Conservation (phyloP, 192 early-diverging fungal species). For the Backusella morwellensis region DNA sequence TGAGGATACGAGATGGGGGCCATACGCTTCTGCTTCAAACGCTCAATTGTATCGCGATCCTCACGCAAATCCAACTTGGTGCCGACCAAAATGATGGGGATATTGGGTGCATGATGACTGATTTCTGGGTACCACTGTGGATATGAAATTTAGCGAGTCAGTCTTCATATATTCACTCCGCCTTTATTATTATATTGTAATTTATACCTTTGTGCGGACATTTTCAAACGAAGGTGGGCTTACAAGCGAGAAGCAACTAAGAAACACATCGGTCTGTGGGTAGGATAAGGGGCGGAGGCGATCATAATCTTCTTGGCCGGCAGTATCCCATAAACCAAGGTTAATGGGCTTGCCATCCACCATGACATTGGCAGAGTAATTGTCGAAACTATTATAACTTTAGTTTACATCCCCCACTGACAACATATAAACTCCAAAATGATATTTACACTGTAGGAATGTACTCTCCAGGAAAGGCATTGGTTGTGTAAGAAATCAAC, state of each 20-base stretch:
- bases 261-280: slow-evolving; percentile 68
- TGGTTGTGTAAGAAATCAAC: slow-evolving; percentile 97
- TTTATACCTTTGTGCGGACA: slow-evolving; percentile 27
- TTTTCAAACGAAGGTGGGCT: slow-evolving; percentile 32
- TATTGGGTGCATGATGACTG: slow-evolving; percentile 82
- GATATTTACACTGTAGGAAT: slow-evolving; percentile 93
- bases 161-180: neutral
- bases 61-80: slow-evolving; percentile 92
- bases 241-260: slow-evolving; percentile 28
- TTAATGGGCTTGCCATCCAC: slow-evolving; percentile 93
- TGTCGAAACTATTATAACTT: slow-evolving; percentile 68
- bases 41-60: slow-evolving; percentile 74
- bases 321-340: slow-evolving; percentile 91
- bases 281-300: slow-evolving; percentile 89
- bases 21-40: slow-evolving; percentile 76
- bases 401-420: neutral
- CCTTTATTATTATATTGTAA: neutral
- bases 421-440: slow-evolving; percentile 9
- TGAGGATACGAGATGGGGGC: slow-evolving; percentile 75
- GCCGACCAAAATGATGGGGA: slow-evolving; percentile 84
- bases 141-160: slow-evolving; percentile 32
- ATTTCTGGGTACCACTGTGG: slow-evolving; percentile 91
- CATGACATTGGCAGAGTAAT: slow-evolving; percentile 95
- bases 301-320: slow-evolving; percentile 94
- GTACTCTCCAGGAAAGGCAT: slow-evolving; percentile 99